Conservation (phyloP, 495 filamentous ascomycete species). For the Polyplosphaeria fusca region DNA sequence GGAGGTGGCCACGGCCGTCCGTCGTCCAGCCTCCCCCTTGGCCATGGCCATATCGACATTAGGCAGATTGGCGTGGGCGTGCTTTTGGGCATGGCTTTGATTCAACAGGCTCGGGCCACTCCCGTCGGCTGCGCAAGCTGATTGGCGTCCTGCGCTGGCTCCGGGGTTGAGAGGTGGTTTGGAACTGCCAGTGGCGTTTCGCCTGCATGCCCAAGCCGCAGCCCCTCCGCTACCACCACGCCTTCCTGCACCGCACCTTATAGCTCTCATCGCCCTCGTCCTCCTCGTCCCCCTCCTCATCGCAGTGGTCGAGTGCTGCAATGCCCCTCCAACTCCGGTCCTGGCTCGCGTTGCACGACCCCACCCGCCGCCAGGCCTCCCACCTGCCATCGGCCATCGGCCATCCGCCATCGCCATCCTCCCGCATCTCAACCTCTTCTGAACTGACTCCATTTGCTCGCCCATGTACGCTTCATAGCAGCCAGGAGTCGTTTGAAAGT, state of each 20-base stretch:
- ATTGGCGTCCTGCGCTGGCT: slow-evolving; percentile 12
- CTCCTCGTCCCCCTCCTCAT: not conserved
- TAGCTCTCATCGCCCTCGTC: too few species aligned
- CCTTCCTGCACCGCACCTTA: too few species aligned
- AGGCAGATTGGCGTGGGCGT: slow-evolving; percentile 23
- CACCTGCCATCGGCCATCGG: too few species aligned
- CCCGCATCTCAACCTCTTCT: too few species aligned
- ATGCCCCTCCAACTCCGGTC: too few species aligned
- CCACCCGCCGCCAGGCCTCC: too few species aligned
- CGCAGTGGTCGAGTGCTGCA: too few species aligned
- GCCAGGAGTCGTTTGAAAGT: too few species aligned
- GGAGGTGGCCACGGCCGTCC: not conserved
- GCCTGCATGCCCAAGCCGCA: not conserved
- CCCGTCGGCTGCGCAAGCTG: slow-evolving; percentile 1
- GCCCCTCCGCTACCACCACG: not conserved
- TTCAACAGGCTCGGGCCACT: slow-evolving; percentile 13
- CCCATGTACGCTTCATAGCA: too few species aligned
- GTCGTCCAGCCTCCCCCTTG: slow-evolving; percentile 27
- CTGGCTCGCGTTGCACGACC: too few species aligned
- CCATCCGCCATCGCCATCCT: too few species aligned
- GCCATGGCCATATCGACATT: slow-evolving; percentile 23
- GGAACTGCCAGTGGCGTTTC: not conserved
- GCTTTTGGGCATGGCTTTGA: slow-evolving; percentile 10
- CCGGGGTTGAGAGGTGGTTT: not conserved
- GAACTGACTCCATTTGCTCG: too few species aligned